These are phyloP conservation scores for Maudiozyma humilis DNA, from an alignment of 1,139 yeast genomes.

Conservation along the genomic window DNA sequence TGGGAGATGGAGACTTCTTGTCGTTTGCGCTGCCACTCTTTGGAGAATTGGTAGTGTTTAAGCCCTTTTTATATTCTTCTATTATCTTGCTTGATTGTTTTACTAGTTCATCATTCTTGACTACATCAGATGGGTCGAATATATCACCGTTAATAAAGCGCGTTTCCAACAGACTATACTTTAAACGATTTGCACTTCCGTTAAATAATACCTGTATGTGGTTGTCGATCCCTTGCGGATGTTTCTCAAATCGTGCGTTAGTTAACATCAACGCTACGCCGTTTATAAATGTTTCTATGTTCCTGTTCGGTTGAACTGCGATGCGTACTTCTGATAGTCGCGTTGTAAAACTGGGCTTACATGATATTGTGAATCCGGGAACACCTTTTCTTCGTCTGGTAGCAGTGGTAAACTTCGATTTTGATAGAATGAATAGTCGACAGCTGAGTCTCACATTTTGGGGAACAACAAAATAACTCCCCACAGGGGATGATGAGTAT, in stretches of 20 bases:
- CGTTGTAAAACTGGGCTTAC: neutral
- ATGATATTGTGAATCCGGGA: neutral
- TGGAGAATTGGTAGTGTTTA: conserved; percentile 8
- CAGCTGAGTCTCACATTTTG: conserved; percentile 15
- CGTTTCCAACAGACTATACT: conserved; percentile 11
- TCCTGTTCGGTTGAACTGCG: neutral
- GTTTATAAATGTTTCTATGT: conserved; percentile 9
- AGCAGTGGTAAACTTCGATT: neutral
- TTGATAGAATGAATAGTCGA: conserved; percentile 14
- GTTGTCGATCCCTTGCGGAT: conserved; percentile 7
- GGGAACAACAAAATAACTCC: conserved; percentile 13
- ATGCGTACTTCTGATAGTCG: conserved; percentile 6
- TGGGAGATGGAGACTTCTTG: conserved; percentile 1
- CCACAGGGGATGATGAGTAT: conserved; percentile 9
- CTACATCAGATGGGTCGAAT: conserved; percentile 13
- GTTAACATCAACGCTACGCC: conserved; percentile 9
- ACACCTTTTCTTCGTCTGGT: neutral
- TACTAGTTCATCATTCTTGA: conserved; percentile 14
- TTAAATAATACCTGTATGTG: conserved; percentile 9
- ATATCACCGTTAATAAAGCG: conserved; percentile 15
- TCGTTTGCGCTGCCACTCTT: neutral
- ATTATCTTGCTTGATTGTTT: conserved; percentile 15
- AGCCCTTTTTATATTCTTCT: conserved; percentile 10
- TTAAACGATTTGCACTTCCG: conserved; percentile 6
- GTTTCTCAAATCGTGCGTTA: conserved; percentile 15